Base-by-base conservation (phyloP, 441 rosid species). In the Pelargonium fulgidum region DNA sequence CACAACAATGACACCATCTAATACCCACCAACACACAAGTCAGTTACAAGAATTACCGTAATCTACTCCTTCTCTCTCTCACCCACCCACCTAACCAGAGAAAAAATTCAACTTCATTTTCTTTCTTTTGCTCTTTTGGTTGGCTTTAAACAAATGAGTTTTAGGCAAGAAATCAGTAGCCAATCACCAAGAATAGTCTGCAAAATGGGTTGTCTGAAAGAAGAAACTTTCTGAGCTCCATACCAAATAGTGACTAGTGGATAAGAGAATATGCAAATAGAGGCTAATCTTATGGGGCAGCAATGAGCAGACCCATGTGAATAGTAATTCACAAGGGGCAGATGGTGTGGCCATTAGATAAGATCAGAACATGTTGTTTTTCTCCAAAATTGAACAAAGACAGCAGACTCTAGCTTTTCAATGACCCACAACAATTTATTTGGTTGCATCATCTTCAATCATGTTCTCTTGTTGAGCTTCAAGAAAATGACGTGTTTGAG, bases 71-170 rank as follows among this genome's bases (percentile, higher is more conserved):
- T 26, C 41, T 70, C 4, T 44, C 39, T 67, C 70, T 48, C 76
- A 72, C 68, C 59, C 71, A 70, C 79, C 72, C 0, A 65, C 73
- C 70, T 16, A 29, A 14, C 36, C 36, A 56, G 19, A 56, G 24
- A 56, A n/a, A 19, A 11, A 56, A n/a, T 12, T 17, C 26, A 19
- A 56, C 62, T 19, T 11, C 8, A 24, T 8, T 19, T 19, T 65
- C 36, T 59, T 7, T 67, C 44, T 20, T 62, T 26, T 12, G 68
- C 41, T 24, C 7, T 61, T 62, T 3, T 29, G 7, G n/a, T 68
- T 36, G 48, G 24, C 62, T 19, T 56, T 16, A 48, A 48, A 62
- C 64, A 61, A 73, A 48, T 50, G 39, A 56, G n/a, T 54, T 72
- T 62, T 62, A 65, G 66, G 65, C 62, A 3, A 56, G 26, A 19